Base-by-base conservation (phyloP, 2,329 filamentous ascomycete species). In the Metarhizium humberi region DNA sequence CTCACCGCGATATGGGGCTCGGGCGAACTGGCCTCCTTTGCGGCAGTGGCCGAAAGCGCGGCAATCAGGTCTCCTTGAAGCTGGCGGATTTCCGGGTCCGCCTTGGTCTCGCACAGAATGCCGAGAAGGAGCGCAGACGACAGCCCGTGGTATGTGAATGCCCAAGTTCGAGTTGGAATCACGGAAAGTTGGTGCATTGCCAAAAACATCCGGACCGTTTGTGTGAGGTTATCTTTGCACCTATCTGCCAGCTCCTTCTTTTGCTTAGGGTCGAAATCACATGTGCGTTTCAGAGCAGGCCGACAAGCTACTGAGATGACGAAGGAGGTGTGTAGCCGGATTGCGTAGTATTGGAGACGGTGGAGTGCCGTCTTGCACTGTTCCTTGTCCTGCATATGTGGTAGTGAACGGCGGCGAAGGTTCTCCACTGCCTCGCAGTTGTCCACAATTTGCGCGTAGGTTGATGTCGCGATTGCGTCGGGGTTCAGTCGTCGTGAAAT, bases 151-250 rank as follows among this genome's bases (percentile, higher is more conserved):
- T 86, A 86, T 1, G 83, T 86, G 58, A 86, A 86, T 0, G 83
- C 82, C 83, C 83, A 86, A 55, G 81, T 85, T 30, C 83, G 74
- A 0, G 83, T 86, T 1, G 83, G 83, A 50, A 86, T 85, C 8
- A 84, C 79, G 2, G 82, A 85, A 34, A 86, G 70, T 59, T 85
- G 82, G 65, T 86, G 82, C 83, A 86, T 86, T 16, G 82, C 80
- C 25, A 86, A 71, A 63, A 86, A 86, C 82, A 86, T 86, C 45
- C 81, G 78, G 11, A 86, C 82, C 13, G 82, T 86, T 64, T 86
- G 82, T 6, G 80, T 80, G 30, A 86, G 71, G 62, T 85, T 85
- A 16, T 73, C 69, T 64, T 84, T 84, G 71, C 83, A 86, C 56
- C 78, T 77, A 32, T 80, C 76, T 2, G 79, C 78, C 0, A 86